Conservation (phyloP, 345 rosid genomes). For the Ceriops tagal region DNA sequence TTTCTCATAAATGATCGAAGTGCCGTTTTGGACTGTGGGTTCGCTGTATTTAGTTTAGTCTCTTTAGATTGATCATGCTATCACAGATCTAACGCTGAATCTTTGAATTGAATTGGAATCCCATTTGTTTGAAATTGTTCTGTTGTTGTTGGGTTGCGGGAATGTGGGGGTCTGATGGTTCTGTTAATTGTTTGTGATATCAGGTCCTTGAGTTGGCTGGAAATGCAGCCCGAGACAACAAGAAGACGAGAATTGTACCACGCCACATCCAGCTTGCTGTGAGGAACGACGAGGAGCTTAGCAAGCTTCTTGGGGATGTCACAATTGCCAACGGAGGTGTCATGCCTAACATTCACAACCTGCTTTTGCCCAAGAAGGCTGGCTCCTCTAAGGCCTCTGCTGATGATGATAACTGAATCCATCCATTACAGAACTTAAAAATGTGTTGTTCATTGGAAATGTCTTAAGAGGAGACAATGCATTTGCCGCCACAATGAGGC, state of each 20-base stretch:
- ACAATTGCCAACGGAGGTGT: slow-evolving; percentile 94
- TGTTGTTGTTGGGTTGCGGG: too few relatives aligned
- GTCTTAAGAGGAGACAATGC: too few relatives aligned
- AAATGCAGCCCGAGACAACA: slow-evolving; percentile 83
- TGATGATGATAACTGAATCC: slow-evolving; percentile 50
- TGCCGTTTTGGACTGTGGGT: too few relatives aligned
- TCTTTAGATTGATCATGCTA: too few relatives aligned
- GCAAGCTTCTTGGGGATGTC: slow-evolving; percentile 91
- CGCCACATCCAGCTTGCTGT: slow-evolving; percentile 89
- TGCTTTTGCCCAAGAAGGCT: slow-evolving; percentile 79
- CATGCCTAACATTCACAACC: slow-evolving; percentile 96
- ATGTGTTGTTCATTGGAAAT: too few relatives aligned
- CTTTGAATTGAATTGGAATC: too few relatives aligned
- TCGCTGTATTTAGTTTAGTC: too few relatives aligned
- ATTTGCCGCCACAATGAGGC: too few relatives aligned
- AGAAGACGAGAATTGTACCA: slow-evolving; percentile 86
- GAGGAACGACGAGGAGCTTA: slow-evolving; percentile 84
- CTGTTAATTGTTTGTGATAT: not conserved
- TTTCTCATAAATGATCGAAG: too few relatives aligned
- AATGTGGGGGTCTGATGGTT: not conserved
- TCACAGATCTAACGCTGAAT: too few relatives aligned
- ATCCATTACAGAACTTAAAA: too few relatives aligned
- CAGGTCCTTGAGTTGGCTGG: slow-evolving; percentile 91
- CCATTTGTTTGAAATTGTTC: too few relatives aligned
- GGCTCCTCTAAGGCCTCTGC: slow-evolving; percentile 58